A percentile compares a stretch with the other conserved stretches of the same genome.
phyloP scores from a whole-genome alignment of 768 basidiomycete genomes.

The Lyophyllum semitale region DNA sequence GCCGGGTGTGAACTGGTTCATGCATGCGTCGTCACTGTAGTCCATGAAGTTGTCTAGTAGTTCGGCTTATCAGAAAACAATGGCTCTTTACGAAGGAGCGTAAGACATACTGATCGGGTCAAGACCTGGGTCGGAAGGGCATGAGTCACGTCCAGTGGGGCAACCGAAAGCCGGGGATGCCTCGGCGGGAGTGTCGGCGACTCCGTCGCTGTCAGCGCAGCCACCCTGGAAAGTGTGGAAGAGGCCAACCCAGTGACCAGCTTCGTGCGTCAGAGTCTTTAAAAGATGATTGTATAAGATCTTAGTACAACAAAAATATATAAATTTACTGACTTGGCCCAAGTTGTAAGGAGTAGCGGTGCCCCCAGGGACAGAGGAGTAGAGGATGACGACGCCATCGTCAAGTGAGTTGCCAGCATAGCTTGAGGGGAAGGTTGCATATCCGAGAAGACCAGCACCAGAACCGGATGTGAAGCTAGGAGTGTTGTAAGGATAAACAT shows the following conservation, averaged over 20 bases:
- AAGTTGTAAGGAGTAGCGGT: slow-evolving; percentile 42
- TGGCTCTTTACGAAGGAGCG: neutral
- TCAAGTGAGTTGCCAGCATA: slow-evolving; percentile 42
- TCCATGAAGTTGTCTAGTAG: slow-evolving; percentile 53
- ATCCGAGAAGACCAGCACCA: slow-evolving; percentile 49
- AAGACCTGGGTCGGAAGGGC: slow-evolving; percentile 37
- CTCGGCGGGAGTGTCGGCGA: slow-evolving; percentile 50
- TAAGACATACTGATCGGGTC: slow-evolving; percentile 43
- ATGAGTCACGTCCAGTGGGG: slow-evolving; percentile 37
- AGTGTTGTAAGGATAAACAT: neutral
- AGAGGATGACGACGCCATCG: slow-evolving; percentile 51
- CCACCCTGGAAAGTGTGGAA: slow-evolving; percentile 63
- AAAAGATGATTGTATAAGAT: neutral
- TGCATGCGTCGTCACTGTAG: slow-evolving; percentile 52
- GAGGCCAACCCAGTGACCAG: slow-evolving; percentile 60
- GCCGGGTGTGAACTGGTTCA: slow-evolving; percentile 48
- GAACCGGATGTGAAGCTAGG: slow-evolving; percentile 36
- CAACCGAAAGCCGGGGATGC: slow-evolving; percentile 43
- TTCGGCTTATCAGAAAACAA: neutral
- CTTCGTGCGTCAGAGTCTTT: too few relatives aligned
- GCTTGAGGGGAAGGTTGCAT: slow-evolving; percentile 51
- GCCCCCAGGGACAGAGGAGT: too few relatives aligned
- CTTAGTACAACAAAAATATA: too few relatives aligned
- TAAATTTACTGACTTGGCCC: slow-evolving; percentile 30
- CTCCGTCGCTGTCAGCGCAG: slow-evolving; percentile 39